Evolutionary conservation across 352 stramenopile genomes (phyloP), one percentile per base, ranked within the genome.

Genomic region (Peronospora farinosa): DNA sequence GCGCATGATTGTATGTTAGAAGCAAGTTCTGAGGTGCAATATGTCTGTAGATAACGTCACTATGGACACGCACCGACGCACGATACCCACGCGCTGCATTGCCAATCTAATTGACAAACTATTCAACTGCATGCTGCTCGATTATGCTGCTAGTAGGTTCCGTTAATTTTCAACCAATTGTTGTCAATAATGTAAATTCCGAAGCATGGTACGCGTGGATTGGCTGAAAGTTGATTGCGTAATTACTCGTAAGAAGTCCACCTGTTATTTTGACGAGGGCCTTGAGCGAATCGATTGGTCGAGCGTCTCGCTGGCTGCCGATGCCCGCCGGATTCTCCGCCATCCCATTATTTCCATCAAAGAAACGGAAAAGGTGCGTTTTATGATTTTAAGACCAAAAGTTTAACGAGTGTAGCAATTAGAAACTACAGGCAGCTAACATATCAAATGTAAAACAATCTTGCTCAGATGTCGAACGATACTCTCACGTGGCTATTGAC

Each of bases 401-500:
- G 23, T 27, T 15, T 37, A 16, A 15, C 11, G 13, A 37, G 12
- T 5, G 12, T n/a, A 32, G 15, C n/a, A 49, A n/a, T 10, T 9
- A 42, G 1, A 13, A 42, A 42, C n/a, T 43, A 44, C 17, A 51
- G 38, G 42, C 37, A 54, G 37, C 38, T 47, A 47, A 50, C n/a
- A 15, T 37, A 25, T 31, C 4, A 15, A 31, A 45, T 45, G 23
- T 7, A 8, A 36, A 46, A 56, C 44, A 16, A 44, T 48, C 15
- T 13, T 27, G 9, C 35, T 40, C 53, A 91, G 79, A 93, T 93
- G 82, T 89, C 78, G 56, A 88, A 64, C 72, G 89, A 98, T 88
- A 90, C 90, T 52, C 89, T 98, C 54, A 92, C 94, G 53, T 99
- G 96, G 96, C 84, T 97, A 74, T 65, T 97, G 58, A 95, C 95